These are phyloP conservation scores for Suillus lakei DNA, from an alignment of 768 basidiomycete species.

Conservation along the genomic window DNA sequence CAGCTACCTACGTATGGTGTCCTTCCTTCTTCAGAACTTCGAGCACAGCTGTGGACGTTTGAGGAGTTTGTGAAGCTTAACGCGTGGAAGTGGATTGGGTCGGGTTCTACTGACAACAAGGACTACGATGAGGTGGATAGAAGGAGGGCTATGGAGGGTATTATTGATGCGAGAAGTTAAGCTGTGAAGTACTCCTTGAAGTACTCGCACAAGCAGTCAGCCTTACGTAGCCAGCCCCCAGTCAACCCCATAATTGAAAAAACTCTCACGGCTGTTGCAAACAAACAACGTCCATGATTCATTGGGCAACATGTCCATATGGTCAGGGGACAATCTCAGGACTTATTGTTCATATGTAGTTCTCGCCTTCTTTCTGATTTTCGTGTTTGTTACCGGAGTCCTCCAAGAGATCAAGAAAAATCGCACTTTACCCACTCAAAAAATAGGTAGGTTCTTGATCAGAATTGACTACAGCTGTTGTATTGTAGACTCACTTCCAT, in stretches of 20 bases:
- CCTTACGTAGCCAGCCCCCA: too few relatives aligned
- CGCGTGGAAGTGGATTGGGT: constrained; percentile 78
- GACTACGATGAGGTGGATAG: constrained; percentile 61
- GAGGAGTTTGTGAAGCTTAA: constrained; percentile 78
- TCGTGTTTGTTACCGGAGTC: constrained; percentile 45
- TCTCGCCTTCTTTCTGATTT: constrained; percentile 47
- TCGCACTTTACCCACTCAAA: constrained; percentile 16
- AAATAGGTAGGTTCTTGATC: constrained; percentile 14
- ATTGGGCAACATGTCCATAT: not conserved
- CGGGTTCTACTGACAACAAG: constrained; percentile 35
- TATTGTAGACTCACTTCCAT: constrained; percentile 1
- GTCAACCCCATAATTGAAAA: not conserved
- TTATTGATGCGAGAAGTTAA: constrained; percentile 19
- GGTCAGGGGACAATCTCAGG: not conserved
- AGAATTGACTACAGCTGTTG: not conserved
- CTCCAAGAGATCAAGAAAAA: constrained; percentile 15
- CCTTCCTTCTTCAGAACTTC: constrained; percentile 45
- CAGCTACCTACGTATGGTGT: constrained; percentile 79
- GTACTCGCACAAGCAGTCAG: not conserved
- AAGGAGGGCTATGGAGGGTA: constrained; percentile 45
- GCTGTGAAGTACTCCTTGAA: not conserved
- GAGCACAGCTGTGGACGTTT: constrained; percentile 76
- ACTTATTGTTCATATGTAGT: constrained; percentile 38
- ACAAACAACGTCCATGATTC: not conserved
- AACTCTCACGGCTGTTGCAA: constrained; percentile 1